Evolutionary conservation across 2,329 filamentous ascomycete genomes (phyloP), one percentile per base, ranked within the genome.

Genomic region (Simplicillium aogashimaense): DNA sequence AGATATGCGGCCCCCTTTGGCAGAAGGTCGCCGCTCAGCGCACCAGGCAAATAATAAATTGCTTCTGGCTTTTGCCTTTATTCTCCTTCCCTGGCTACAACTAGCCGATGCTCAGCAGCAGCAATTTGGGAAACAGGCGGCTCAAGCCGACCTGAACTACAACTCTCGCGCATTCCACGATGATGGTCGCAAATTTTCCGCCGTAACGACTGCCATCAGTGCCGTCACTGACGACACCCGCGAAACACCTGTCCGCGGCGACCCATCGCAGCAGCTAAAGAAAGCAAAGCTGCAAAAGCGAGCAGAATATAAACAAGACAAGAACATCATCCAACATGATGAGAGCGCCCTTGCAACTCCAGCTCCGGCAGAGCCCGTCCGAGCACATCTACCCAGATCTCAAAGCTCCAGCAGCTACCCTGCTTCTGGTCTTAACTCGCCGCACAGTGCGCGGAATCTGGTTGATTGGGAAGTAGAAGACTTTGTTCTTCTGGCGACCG

Each of bases 381-480:
- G 86, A 95, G 89, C 88, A 86, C 65, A 51, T 65, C 66, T 78
- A 78, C 78, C 79, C 78, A 74, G 77, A 78, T 67, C 58, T 56
- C 57, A 57, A 50, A 56, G 58, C 60, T 60, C 69, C 58, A 69
- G 71, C 60, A 76, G 74, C 66, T 74, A 72, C 59, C 64, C 63
- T 49, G 60, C 73, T 61, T 72, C 74, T 61, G 80, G 79, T 55
- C 72, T 84, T 64, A 76, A 83, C 70, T 81, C 85, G 84, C 84
- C 82, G 82, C 83, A 86, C 61, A 74, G 75, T 83, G 90, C 88
- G 89, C 89, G 90, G 80, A 94, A 83, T 74, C 74, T 97, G 77
- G 83, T 89, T 78, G 90, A 95, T 70, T 97, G 90, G 90, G 87
- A 95, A 84, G 89, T 95, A 69, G 90, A 97, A 86, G 89, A 97